Evolutionary conservation across 1,284 basidiomycete species (phyloP), one percentile per base, ranked within the genome.

Genomic region (Cutaneotrichosporon cavernicola): DNA sequence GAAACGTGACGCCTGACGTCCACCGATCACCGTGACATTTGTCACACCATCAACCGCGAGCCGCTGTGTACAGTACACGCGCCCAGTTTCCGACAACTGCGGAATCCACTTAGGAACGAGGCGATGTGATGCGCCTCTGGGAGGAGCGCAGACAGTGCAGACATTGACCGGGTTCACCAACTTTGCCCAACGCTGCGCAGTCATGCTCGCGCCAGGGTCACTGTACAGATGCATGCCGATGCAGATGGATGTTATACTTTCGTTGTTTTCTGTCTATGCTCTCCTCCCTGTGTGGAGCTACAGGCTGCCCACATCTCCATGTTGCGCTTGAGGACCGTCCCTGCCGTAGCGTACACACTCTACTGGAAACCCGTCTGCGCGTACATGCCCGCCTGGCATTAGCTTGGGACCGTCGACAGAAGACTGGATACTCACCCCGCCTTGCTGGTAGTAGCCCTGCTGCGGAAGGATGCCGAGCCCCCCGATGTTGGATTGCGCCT

Each of bases 381-480:
- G 60, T 68, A 68, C 66, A 68, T 68, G 22, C 66, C 66, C 22
- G 63, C 61, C 62, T 65, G 64, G 14, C n/a, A 56, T 57, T 26
- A 51, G 61, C 14, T 50, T 4, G 18, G 10, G 16, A 11, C 16
- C 11, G 14, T 7, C 2, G 26, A 7, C 14, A n/a, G 4, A 10
- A 7, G n/a, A 18, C 18, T 18, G 18, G n/a, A n/a, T 4, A 62
- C 61, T 62, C 57, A 58, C 62, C 14, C 61, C 63, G 30, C 34
- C 50, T 50, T 61, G 62, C 55, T 56, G 53, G 49, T 68, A 68
- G 53, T 65, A 65, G 18, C 60, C 62, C 60, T 68, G 66, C 30
- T 58, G 47, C 10, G 62, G 69, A 64, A 72, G 65, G 64, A 81
- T 80, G 5, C 80, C 80, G 31, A 81, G 65, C 14, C 80, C 80